Evolutionary conservation across 805 yeast species (phyloP), one percentile per base, ranked within the genome.

Genomic region (Wickerhamiella musiphila): DNA sequence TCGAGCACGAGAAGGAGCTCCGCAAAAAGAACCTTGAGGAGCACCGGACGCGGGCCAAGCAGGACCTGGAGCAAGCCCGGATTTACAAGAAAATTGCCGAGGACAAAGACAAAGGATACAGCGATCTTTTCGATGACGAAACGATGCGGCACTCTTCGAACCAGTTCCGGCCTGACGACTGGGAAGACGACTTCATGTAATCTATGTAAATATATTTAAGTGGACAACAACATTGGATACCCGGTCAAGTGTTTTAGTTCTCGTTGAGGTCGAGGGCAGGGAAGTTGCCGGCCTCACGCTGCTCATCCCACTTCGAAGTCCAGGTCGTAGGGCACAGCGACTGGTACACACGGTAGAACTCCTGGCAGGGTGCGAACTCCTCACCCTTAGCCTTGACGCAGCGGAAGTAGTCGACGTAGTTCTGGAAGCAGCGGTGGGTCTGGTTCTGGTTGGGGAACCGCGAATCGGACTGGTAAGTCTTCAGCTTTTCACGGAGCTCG

Each of bases 381-480:
- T 86, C 95, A 55, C 98, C 98, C 66, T 86, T 86, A 46, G 84
- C 82, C 52, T 74, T 78, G 56, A 90, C 72, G 68, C 98, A 90
- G 62, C 83, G 84, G 76, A 78, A 90, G 73, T 86, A 90, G 63
- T 90, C 98, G 52, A 90, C 82, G 66, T 86, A 90, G 48, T 86
- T 70, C 66, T 86, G 95, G 74, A 86, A 92, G 69, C 96, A 90
- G 69, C 86, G 94, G 66, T 78, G 83, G 52, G 95, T 81, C 65
- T 86, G 98, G 73, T 86, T 86, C 61, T 74, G 84, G 68, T 82
- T 73, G 47, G 98, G 96, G 73, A 84, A 84, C 61, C 94, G 76
- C 52, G 93, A 77, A 60, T 79, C 93, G 65, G 78, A 78, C 40
- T 77, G 78, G 52, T 71, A 40, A 18, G 49, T 45, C 42, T 43